Base-by-base conservation (phyloP, 2,329 filamentous ascomycete genomes). In the Incumbomyces delicatus region DNA sequence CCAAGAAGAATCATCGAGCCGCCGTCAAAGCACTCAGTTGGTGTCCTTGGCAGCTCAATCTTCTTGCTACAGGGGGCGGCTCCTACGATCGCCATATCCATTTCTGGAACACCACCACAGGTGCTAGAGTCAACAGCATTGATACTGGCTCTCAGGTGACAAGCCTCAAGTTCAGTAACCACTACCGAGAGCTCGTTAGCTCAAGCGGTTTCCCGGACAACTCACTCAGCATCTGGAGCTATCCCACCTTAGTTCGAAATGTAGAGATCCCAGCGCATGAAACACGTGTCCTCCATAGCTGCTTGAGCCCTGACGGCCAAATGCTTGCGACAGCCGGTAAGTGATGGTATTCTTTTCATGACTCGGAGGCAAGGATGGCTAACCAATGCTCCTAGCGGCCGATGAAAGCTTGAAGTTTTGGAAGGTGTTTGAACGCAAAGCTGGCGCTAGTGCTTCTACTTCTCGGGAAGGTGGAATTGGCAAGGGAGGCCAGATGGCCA, bases 401-500 rank as follows among this genome's bases (percentile, higher is more conserved):
- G 92, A 98, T 61, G 92, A 98, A 75, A 90, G 84, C 63, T 76
- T 98, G 67, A 98, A 98, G 74, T 98, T 98, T 77, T 98, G 92
- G 92, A 98, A 98, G 81, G 77, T 98, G 59, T 98, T 98, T 62
- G 92, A 98, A 77, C 95, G 95, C 79, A 96, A 95, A 79, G 75
- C 89, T 14, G 88, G 87, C 46, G 73, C 77, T 49, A 72, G 77
- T 50, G 77, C 81, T 43, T 77, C 80, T 41, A 63, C 74, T 29
- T 73, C 81, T 46, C 76, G 78, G 50, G 75, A 77, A 57, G 76
- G 81, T 49, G 81, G 80, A 53, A 73, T 83, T 50, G 83, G 83
- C 41, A 78, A 77, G 67, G 90, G 90, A 72, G 87, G 85, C 47
- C 81, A 86, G 61, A 84, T 90, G 76, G 81, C 81, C 63, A 95